phyloP scores from a whole-genome alignment of 1,139 yeast genomes.

The Yamadazyma sp. region DNA sequence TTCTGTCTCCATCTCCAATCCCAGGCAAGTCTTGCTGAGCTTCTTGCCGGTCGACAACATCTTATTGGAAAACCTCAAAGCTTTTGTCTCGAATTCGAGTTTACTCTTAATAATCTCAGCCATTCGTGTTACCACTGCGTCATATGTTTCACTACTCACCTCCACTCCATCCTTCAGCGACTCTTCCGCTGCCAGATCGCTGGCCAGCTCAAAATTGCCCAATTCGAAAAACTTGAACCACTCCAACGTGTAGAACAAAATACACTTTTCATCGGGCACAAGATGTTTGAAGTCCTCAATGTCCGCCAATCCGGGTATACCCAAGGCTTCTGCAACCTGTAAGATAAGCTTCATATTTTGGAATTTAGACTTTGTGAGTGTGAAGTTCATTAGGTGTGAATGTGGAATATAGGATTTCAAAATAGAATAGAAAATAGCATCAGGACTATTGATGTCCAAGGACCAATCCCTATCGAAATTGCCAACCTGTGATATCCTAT shows the following conservation, averaged over 20 bases:
- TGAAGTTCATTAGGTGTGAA: constrained; percentile 28
- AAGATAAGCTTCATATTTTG: constrained; percentile 24
- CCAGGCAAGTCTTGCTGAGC: constrained; percentile 3
- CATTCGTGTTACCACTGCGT: constrained; percentile 23
- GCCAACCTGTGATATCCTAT: constrained; percentile 19
- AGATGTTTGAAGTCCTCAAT: constrained; percentile 54
- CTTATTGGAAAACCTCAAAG: constrained; percentile 30
- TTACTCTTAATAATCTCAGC: constrained; percentile 25
- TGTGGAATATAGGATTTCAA: constrained; percentile 21
- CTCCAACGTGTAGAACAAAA: constrained; percentile 65
- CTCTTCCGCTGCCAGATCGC: neutral
- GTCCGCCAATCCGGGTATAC: constrained; percentile 59
- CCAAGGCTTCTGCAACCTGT: constrained; percentile 36
- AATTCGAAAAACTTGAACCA: constrained; percentile 57
- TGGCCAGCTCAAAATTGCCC: constrained; percentile 11
- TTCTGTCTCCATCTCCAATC: constrained; percentile 5
- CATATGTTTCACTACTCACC: constrained; percentile 10
- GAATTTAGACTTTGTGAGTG: constrained; percentile 44
- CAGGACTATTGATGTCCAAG: constrained; percentile 31
- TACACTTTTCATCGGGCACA: constrained; percentile 63
- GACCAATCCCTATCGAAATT: constrained; percentile 45
- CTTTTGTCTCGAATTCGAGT: constrained; percentile 31
- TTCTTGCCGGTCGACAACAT: constrained; percentile 17
- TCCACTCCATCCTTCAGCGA: neutral
- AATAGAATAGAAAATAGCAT: constrained; percentile 25